phyloP scores from a whole-genome alignment of 139 green algal genomes.

The Chlamydomonas incerta region DNA sequence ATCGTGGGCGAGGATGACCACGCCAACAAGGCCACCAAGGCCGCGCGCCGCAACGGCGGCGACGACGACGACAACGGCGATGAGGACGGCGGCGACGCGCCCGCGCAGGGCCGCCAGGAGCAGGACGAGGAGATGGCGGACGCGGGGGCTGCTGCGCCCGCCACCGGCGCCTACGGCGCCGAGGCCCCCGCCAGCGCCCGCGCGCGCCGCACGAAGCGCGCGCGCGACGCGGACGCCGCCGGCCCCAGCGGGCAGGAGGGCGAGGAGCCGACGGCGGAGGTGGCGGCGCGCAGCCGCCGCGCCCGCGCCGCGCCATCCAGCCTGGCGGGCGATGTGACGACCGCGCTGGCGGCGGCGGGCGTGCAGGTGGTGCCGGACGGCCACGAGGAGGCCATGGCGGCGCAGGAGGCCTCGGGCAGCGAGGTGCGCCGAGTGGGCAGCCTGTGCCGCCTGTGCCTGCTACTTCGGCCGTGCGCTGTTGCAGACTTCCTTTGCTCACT shows the following conservation, averaged over 20 bases:
- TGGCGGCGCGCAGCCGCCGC: neutral
- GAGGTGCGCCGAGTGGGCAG: neutral
- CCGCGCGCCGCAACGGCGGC: neutral
- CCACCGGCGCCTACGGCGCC: slow-evolving; percentile 15
- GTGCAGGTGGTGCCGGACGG: slow-evolving; percentile 30
- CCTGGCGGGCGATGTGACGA: neutral
- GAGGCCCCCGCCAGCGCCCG: neutral
- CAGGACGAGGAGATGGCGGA: slow-evolving; percentile 16
- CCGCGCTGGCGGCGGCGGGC: slow-evolving; percentile 1
- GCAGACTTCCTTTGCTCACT: too few relatives aligned
- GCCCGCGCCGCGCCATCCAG: neutral
- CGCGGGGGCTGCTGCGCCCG: neutral
- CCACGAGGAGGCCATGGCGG: slow-evolving; percentile 28
- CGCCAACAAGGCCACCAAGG: neutral
- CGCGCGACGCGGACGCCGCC: neutral
- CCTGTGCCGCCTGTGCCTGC: too few relatives aligned
- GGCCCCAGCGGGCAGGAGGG: neutral
- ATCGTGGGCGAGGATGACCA: slow-evolving; percentile 37
- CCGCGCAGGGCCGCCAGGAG: neutral
- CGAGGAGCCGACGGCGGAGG: neutral
- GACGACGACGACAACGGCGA: neutral
- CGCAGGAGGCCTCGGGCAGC: slow-evolving; percentile 8
- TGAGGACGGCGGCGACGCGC: slow-evolving; percentile 17
- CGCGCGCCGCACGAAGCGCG: neutral
- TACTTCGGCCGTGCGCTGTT: too few relatives aligned